Conservation (phyloP, 2,329 filamentous ascomycete genomes). For the Trichoderma polysporum region DNA sequence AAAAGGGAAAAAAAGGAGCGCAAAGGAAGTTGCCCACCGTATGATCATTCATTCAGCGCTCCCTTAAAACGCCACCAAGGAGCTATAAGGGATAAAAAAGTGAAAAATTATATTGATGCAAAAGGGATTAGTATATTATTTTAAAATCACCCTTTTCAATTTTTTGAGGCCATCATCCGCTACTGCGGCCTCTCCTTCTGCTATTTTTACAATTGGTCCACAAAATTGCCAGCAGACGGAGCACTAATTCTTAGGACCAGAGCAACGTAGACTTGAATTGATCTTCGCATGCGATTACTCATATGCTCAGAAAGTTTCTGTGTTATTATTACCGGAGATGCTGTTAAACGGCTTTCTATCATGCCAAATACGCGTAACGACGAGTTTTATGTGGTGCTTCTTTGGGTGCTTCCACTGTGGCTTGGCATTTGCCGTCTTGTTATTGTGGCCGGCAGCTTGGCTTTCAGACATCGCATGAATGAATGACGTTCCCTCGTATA, state of each 20-base stretch:
- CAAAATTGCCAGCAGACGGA: neutral
- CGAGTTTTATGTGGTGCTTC: neutral
- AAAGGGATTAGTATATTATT: too few species aligned
- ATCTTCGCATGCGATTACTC: neutral
- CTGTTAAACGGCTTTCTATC: neutral
- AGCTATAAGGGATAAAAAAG: too few species aligned
- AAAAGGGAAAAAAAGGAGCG: neutral
- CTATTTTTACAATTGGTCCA: neutral
- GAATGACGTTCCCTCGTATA: conserved; percentile 1
- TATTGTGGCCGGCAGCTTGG: neutral
- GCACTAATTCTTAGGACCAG: neutral
- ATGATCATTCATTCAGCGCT: neutral
- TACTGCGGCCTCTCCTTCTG: too few species aligned
- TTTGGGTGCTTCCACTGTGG: neutral
- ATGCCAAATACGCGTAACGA: neutral
- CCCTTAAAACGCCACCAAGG: neutral
- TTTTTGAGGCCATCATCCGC: too few species aligned
- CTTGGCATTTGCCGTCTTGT: neutral
- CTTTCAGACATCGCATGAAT: neutral
- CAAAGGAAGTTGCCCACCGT: neutral
- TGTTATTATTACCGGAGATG: neutral
- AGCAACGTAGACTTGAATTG: neutral
- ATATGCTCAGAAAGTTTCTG: neutral
- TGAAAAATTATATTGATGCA: too few species aligned
- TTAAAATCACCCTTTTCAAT: too few species aligned